Percentiles rank a stretch among this genome's conserved stretches.
Evolutionary conservation across 306 rosid genomes (phyloP).

Genomic region (Begonia fuchsioides): DNA sequence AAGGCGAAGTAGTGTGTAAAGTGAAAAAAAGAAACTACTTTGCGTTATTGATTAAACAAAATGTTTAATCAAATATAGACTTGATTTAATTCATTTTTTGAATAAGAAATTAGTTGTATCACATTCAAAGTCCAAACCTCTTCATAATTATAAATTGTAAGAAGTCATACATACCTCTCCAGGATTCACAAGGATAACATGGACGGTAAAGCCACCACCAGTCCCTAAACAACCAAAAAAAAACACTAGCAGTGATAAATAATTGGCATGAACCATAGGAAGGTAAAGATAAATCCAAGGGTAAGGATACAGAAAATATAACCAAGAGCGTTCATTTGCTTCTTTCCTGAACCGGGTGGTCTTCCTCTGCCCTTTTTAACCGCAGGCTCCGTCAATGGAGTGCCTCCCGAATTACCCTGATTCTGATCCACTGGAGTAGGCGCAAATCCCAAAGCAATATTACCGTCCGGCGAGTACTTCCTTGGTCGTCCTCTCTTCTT

Average conservation of each 20-base stretch:
- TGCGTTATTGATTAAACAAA: too few relatives aligned
- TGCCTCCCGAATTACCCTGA: slow-evolving; percentile 37
- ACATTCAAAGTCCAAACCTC: too few relatives aligned
- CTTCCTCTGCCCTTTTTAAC: slow-evolving; percentile 61
- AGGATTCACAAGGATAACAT: slow-evolving; percentile 44
- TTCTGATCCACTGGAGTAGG: slow-evolving; percentile 15
- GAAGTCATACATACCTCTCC: slow-evolving; percentile 63
- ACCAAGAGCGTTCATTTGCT: slow-evolving; percentile 49
- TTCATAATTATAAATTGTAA: too few relatives aligned
- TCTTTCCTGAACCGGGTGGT: slow-evolving; percentile 70
- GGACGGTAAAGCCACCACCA: slow-evolving; percentile 58
- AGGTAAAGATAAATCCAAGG: too few relatives aligned
- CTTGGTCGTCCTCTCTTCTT: slow-evolving; percentile 88
- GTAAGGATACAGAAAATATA: slow-evolving; percentile 2
- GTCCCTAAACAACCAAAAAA: slow-evolving; percentile 33
- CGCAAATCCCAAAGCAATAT: slow-evolving; percentile 49
- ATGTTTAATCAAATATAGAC: too few relatives aligned
- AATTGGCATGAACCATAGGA: too few relatives aligned
- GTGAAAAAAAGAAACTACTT: too few relatives aligned
- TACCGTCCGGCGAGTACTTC: slow-evolving; percentile 57
- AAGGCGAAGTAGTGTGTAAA: too few relatives aligned
- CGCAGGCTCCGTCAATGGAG: slow-evolving; percentile 44
- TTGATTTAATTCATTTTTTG: too few relatives aligned
- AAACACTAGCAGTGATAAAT: neutral
- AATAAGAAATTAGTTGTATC: too few relatives aligned